Evolutionary conservation across 2,329 filamentous ascomycete species (phyloP).

Genomic region (Nemania diffusa): DNA sequence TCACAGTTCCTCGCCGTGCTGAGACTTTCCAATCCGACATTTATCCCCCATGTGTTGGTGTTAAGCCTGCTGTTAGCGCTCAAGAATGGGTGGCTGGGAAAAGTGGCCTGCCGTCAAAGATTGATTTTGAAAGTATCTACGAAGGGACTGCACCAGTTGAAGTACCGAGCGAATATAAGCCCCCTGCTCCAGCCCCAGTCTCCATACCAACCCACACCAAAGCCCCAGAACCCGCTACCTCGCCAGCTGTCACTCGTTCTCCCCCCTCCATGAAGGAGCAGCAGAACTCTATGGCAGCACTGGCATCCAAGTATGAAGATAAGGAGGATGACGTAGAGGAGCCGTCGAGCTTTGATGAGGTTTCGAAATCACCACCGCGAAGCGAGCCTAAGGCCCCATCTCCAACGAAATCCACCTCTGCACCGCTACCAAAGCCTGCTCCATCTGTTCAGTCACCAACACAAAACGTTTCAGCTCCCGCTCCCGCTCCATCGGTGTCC

Average conservation of each 20-base stretch:
- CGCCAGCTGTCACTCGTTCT: slow-evolving; percentile 62
- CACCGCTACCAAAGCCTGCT: slow-evolving; percentile 56
- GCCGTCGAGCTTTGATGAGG: slow-evolving; percentile 86
- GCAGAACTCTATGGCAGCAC: slow-evolving; percentile 84
- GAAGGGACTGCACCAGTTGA: slow-evolving; percentile 85
- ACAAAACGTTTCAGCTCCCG: slow-evolving; percentile 51
- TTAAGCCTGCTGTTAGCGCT: slow-evolving; percentile 81
- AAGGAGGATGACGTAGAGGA: slow-evolving; percentile 71
- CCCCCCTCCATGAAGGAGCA: slow-evolving; percentile 83
- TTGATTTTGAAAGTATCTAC: slow-evolving; percentile 92
- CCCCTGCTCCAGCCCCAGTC: slow-evolving; percentile 59
- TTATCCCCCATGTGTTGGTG: slow-evolving; percentile 84
- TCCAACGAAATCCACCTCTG: slow-evolving; percentile 52
- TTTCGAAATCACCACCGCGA: slow-evolving; percentile 78
- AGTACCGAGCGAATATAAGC: slow-evolving; percentile 75
- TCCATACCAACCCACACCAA: slow-evolving; percentile 64
- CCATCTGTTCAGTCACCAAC: slow-evolving; percentile 57
- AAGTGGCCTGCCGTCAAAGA: slow-evolving; percentile 85
- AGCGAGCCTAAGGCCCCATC: slow-evolving; percentile 47
- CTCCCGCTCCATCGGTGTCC: slow-evolving; percentile 52
- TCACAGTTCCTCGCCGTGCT: slow-evolving; percentile 92
- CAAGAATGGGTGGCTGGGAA: slow-evolving; percentile 90
- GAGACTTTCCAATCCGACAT: slow-evolving; percentile 98
- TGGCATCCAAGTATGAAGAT: slow-evolving; percentile 87
- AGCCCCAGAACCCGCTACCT: slow-evolving; percentile 62